Conservation (phyloP, 2,329 filamentous ascomycete genomes). For the Colletotrichum tanaceti region DNA sequence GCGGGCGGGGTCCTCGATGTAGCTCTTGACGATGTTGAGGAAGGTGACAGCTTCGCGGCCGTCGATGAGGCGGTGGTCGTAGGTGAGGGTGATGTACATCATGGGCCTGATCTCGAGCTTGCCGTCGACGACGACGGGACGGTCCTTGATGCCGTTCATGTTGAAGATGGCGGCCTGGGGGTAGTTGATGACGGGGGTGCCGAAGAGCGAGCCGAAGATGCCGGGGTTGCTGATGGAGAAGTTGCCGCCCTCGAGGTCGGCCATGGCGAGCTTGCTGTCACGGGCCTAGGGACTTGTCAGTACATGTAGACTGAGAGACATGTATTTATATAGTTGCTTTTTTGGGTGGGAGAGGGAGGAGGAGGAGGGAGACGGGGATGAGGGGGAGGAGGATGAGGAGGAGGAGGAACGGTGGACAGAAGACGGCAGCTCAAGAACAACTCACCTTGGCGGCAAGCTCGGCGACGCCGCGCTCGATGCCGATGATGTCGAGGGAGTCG, state of each 20-base stretch:
- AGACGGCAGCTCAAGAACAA: too few relatives aligned
- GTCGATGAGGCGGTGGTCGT: slow-evolving; percentile 66
- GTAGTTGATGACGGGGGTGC: slow-evolving; percentile 80
- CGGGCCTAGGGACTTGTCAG: slow-evolving; percentile 59
- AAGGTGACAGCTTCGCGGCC: slow-evolving; percentile 72
- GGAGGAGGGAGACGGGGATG: too few relatives aligned
- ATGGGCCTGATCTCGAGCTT: slow-evolving; percentile 56
- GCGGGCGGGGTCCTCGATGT: slow-evolving; percentile 56
- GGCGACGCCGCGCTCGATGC: slow-evolving; percentile 66
- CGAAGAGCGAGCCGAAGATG: slow-evolving; percentile 68
- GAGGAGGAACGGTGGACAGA: too few relatives aligned
- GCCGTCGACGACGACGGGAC: slow-evolving; percentile 68
- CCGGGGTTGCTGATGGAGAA: slow-evolving; percentile 86
- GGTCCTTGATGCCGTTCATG: slow-evolving; percentile 66
- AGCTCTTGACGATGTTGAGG: slow-evolving; percentile 50
- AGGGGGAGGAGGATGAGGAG: too few relatives aligned
- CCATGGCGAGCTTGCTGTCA: slow-evolving; percentile 80
- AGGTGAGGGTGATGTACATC: slow-evolving; percentile 64
- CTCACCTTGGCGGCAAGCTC: slow-evolving; percentile 74
- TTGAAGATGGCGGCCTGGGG: slow-evolving; percentile 74
- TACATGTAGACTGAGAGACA: too few relatives aligned
- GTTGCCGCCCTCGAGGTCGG: slow-evolving; percentile 80
- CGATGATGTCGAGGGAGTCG: slow-evolving; percentile 56
- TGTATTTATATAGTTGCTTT: too few relatives aligned
- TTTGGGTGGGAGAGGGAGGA: too few relatives aligned